phyloP scores from a whole-genome alignment of 1,139 yeast species.

The Suhomyces ambrosiae region DNA sequence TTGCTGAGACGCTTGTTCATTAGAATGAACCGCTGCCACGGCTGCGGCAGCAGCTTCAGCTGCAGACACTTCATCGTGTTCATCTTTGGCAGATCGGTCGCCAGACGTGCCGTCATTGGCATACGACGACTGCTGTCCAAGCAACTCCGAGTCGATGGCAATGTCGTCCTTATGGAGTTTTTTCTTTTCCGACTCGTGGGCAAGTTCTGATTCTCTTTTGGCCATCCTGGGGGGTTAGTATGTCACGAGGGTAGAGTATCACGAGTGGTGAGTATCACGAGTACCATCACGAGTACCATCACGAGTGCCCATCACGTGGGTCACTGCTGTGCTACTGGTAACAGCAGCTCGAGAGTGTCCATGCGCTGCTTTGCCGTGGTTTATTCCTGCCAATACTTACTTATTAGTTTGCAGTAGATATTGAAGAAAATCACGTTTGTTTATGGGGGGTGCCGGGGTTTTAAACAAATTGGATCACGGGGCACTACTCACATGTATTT shows the following conservation, averaged over 20 bases:
- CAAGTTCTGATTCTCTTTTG: constrained; percentile 32
- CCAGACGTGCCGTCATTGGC: constrained; percentile 23
- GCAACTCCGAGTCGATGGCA: constrained; percentile 51
- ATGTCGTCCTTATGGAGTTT: constrained; percentile 37
- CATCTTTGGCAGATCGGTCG: constrained; percentile 20
- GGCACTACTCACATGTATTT: constrained; percentile 32
- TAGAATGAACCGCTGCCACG: constrained; percentile 28
- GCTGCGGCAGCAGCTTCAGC: constrained; percentile 41
- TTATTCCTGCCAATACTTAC: too few relatives aligned
- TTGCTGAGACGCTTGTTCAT: constrained; percentile 25
- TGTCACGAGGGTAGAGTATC: constrained; percentile 4
- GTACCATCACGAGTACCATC: constrained; percentile 1
- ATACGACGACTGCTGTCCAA: constrained; percentile 47
- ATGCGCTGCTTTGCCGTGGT: too few relatives aligned
- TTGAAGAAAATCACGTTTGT: constrained; percentile 18
- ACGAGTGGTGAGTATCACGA: constrained; percentile 1
- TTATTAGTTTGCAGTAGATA: not conserved
- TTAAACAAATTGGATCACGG: constrained; percentile 25
- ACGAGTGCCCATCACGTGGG: constrained; percentile 3
- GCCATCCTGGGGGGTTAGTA: constrained; percentile 22
- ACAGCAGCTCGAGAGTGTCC: too few relatives aligned
- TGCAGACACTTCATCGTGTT: constrained; percentile 28
- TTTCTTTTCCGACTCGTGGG: constrained; percentile 26
- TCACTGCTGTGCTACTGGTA: too few relatives aligned
- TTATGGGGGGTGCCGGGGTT: constrained; percentile 13